Base-by-base conservation (phyloP, 2,329 filamentous ascomycete genomes). In the Hymenoscyphus linearis region DNA sequence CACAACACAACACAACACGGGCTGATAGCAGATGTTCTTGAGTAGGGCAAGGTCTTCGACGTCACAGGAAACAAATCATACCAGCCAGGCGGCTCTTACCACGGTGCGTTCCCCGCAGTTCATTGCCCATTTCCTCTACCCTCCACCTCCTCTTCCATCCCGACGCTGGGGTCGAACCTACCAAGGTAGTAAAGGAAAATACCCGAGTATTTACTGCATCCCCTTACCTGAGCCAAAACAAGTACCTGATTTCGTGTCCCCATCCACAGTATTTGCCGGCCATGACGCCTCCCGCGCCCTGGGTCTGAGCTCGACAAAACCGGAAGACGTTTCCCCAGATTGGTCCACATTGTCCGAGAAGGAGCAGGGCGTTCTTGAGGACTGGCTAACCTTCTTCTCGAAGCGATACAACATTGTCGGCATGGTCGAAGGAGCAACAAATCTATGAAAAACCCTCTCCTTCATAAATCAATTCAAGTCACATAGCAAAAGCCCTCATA, bases 311-410 rank as follows among this genome's bases (percentile, higher is more conserved):
- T 96, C 92, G 7, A 86, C 93, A 56, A 96, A 96, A 74, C 76
- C 82, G 4, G 91, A 95, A 70, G 93, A 98, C 68, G 93, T 91
- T 66, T 79, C 79, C 35, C 79, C 95, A 2, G 88, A 97, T 57
- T 98, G 91, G 89, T 80, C 88, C 61, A 89, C 92, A 70, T 79
- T 99, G 57, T 80, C 82, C 14, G 92, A 96, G 25, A 92, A 95
- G 76, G 87, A 97, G 74, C 91, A 95, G 79, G 85, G 84, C 27
- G 87, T 89, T 2, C 78, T 99, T 64, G 83, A 93, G 59, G 95
- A 99, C 75, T 99, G 95, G 95, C 85, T 88, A 65, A 96, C 89
- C 1, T 99, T 96, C 77, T 99, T 99, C 77, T 91, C 89, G 68
- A 99, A 98, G 80, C 83, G 95, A 61, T 99, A 99, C 78, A 98